A percentile compares a stretch with the other conserved stretches of the same genome.
Conservation (phyloP, 345 rosid species). For the Citrus hindsii region DNA sequence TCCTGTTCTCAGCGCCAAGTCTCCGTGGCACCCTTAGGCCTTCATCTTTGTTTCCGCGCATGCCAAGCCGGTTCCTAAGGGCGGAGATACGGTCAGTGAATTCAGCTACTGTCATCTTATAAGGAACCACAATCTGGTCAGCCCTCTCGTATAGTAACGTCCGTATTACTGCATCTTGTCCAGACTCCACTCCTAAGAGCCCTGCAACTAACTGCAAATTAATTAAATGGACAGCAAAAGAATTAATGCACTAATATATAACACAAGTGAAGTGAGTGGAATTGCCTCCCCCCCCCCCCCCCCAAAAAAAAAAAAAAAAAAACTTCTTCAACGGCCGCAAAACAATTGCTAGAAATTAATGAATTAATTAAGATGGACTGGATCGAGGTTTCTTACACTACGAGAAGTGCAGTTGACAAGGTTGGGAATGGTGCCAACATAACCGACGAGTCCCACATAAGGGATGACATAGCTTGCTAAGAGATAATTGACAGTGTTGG, state of each 20-base stretch:
- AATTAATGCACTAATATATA: too few relatives aligned
- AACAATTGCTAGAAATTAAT: too few relatives aligned
- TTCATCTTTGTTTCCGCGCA: conserved; percentile 52
- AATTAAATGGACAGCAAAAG: too few relatives aligned
- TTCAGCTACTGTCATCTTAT: conserved; percentile 35
- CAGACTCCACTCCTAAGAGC: conserved; percentile 61
- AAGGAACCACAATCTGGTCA: conserved; percentile 23
- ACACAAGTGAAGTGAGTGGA: too few relatives aligned
- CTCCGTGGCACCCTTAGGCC: conserved; percentile 37
- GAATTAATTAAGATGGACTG: neutral
- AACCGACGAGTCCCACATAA: conserved; percentile 66
- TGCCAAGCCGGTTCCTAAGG: conserved; percentile 35
- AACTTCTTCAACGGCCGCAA: too few relatives aligned
- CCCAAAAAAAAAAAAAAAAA: too few relatives aligned
- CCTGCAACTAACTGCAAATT: conserved; percentile 43
- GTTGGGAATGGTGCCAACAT: conserved; percentile 59
- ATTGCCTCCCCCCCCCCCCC: too few relatives aligned
- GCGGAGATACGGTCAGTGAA: conserved; percentile 30
- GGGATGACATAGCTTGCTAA: conserved; percentile 59
- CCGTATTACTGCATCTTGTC: conserved; percentile 67
- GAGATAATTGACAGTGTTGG: conserved; percentile 44
- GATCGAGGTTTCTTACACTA: conserved; percentile 27
- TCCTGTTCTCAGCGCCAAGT: conserved; percentile 39
- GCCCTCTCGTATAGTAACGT: conserved; percentile 46
- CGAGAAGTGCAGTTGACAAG: conserved; percentile 31